Conservation (phyloP, 164 flowering plant genomes). For the Houttuynia cordata region DNA sequence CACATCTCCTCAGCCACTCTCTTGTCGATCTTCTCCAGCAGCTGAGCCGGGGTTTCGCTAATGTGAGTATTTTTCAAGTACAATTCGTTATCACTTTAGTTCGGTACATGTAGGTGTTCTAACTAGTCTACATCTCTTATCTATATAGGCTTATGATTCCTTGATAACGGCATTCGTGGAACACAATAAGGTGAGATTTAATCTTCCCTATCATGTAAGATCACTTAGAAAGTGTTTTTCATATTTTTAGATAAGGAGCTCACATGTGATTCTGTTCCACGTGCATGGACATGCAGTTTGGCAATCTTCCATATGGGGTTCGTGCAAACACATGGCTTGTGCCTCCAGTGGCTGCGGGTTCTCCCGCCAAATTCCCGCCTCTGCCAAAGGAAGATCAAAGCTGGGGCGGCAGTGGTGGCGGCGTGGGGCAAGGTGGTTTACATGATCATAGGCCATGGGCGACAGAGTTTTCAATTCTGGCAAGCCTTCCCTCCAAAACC, state of each 20-base stretch:
- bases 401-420: slow-evolving; percentile 98
- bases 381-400: slow-evolving; percentile 79
- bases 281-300: slow-evolving; percentile 47
- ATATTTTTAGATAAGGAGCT: not conserved
- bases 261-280: not conserved
- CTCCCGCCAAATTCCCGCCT: slow-evolving; percentile 42
- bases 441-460: slow-evolving; percentile 78
- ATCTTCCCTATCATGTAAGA: not conserved
- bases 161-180: slow-evolving; percentile 84
- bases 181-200: slow-evolving; percentile 66
- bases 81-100: not conserved
- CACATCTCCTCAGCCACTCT: slow-evolving; percentile 43
- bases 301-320: slow-evolving; percentile 93
- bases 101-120: not conserved
- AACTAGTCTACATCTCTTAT: no score
- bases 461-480: slow-evolving; percentile 70
- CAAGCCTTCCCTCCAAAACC: slow-evolving; percentile 76
- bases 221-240: not conserved
- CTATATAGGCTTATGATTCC: slow-evolving; percentile 77
- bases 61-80: slow-evolving; percentile 34
- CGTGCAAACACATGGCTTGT: slow-evolving; percentile 94
- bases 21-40: slow-evolving; percentile 83
- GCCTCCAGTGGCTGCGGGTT: slow-evolving; percentile 51
- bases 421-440: slow-evolving; percentile 56
- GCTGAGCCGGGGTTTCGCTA: slow-evolving; percentile 80